Evolutionary conservation across 1,139 yeast species (phyloP), one percentile per base, ranked within the genome.

Genomic region (Hansenula lynferdii): DNA sequence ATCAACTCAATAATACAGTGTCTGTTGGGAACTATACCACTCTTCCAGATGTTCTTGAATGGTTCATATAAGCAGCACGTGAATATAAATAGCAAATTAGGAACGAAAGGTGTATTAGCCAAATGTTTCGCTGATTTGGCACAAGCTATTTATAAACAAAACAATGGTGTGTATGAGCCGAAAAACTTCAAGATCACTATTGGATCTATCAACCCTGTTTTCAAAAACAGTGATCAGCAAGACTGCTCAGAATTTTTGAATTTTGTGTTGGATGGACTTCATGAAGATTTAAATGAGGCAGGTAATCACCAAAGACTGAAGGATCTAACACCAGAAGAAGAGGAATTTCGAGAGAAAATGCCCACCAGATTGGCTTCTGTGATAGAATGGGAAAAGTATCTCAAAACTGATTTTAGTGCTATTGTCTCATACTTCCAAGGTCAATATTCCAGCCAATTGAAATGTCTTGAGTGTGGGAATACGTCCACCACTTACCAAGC

Each of bases 1-100:
- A 83, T 92, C 81, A 92, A 92, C 60, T 85, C 96, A 53, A 75
- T 92, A 41, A 62, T 92, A 15, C 98, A 92, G 60, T 90, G 97
- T 56, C 64, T 92, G 27, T 59, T 73, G 9, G 79, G 79, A 2
- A 72, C 80, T 0, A 64, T 68, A 8, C 67, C 68, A 36, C 53
- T 77, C 15, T 61, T 72, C 3, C 58, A 59, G 18, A 62, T 77
- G 37, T 78, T 81, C 48, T 54, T 74, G 22, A 69, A 70, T 42
- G 77, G 78, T 23, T 67, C 81, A 1, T 90, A 83, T 59, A 75
- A 75, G 44, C 74, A 73, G 44, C 86, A 83, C 56, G 84, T 90
- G 34, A 89, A 90, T 52, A 67, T 80, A 24, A 74, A 79, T 49
- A 86, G 92, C 49, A 75, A 75, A 48, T 63, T 90, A 17, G 97